These are phyloP conservation scores for Musa balbisiana DNA, from an alignment of 202 grass and related monocot genomes.

Conservation along the genomic window DNA sequence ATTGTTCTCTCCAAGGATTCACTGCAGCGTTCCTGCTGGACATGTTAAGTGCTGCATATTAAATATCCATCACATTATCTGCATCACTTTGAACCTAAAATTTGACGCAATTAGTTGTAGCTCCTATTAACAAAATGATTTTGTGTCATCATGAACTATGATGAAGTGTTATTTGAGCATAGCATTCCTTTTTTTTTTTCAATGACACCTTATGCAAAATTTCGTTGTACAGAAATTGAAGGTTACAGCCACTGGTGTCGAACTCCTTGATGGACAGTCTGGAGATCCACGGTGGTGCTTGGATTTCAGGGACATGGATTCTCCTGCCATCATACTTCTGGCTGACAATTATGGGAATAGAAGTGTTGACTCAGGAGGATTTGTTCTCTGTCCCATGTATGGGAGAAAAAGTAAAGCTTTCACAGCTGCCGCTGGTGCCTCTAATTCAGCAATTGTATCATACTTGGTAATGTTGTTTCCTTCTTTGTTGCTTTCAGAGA, in stretches of 20 bases:
- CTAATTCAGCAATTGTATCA: conserved; percentile 73
- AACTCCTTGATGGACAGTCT: conserved; percentile 68
- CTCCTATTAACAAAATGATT: not conserved
- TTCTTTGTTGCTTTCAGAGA: not conserved
- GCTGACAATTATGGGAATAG: conserved; percentile 67
- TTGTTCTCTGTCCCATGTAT: conserved; percentile 86
- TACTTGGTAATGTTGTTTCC: conserved; percentile 42
- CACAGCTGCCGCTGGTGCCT: conserved; percentile 65
- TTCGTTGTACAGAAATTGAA: conserved; percentile 72
- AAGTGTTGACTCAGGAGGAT: conserved; percentile 71
- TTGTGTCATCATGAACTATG: not conserved
- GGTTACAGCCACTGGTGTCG: conserved; percentile 70
- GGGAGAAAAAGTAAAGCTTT: conserved; percentile 94
- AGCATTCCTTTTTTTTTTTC: not conserved
- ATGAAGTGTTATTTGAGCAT: conserved; percentile 26
- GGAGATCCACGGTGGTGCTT: conserved; percentile 79
- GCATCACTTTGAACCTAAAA: not conserved
- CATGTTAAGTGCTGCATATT: not conserved
- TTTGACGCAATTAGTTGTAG: not conserved
- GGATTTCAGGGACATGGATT: conserved; percentile 98
- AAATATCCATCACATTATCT: not conserved
- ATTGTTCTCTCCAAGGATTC: not conserved
- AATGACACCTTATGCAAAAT: conserved; percentile 18
- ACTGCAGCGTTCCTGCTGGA: not conserved
- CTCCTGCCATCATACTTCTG: conserved; percentile 63